Percentiles rank a stretch among this genome's conserved stretches.
Evolutionary conservation across 2,329 filamentous ascomycete genomes (phyloP).

Genomic region (Calonectria pauciramosa): DNA sequence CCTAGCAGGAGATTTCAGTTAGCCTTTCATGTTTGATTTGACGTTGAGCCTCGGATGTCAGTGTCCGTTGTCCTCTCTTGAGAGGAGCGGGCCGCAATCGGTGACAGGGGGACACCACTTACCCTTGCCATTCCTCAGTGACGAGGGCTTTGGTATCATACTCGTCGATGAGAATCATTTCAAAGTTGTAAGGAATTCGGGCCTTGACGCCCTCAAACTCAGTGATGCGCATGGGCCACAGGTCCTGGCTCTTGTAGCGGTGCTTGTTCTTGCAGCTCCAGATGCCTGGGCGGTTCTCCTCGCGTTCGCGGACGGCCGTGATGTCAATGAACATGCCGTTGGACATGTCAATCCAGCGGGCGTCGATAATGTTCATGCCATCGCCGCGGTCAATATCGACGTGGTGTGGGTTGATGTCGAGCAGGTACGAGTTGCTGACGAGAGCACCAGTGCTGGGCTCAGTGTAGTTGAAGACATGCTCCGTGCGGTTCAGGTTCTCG

Average conservation of each 20-base stretch:
- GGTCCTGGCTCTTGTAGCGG: conserved; percentile 76
- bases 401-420: conserved; percentile 83
- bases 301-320: conserved; percentile 79
- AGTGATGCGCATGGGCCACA: conserved; percentile 82
- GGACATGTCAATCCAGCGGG: conserved; percentile 81
- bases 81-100: background rate
- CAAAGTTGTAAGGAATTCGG: conserved; percentile 77
- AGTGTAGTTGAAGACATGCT: conserved; percentile 67
- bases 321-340: conserved; percentile 90
- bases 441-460: conserved; percentile 57
- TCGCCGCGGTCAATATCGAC: conserved; percentile 72
- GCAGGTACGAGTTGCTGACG: conserved; percentile 70
- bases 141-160: conserved; percentile 74
- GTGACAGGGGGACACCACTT: conserved; percentile 48
- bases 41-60: background rate
- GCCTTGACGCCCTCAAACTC: conserved; percentile 82
- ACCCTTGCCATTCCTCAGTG: conserved; percentile 73
- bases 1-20: conserved; percentile 52
- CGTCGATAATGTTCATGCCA: conserved; percentile 86
- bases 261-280: conserved; percentile 89
- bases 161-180: conserved; percentile 75
- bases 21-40: conserved; percentile 21
- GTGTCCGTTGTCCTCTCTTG: background rate
- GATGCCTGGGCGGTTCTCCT: conserved; percentile 71
- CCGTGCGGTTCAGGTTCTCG: conserved; percentile 77